Conservation (phyloP, 768 basidiomycete genomes). For the Dictyophora rubrovolvata region DNA sequence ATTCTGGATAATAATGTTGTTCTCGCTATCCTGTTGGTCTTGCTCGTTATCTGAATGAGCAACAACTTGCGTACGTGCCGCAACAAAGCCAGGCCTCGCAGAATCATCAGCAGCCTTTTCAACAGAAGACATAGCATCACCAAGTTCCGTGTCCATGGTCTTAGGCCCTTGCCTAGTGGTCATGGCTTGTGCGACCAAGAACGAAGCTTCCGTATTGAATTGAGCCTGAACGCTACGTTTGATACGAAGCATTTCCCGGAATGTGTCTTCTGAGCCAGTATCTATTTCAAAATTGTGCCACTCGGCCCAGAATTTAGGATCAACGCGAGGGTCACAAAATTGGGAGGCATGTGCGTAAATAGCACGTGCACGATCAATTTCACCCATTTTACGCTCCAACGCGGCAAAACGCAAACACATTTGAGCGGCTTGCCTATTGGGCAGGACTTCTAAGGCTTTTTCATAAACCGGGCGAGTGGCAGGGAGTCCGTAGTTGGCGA, state of each 20-base stretch:
- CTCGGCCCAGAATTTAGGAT: constrained; percentile 89
- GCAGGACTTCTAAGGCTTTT: constrained; percentile 84
- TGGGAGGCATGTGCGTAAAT: constrained; percentile 97
- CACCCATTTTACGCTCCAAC: constrained; percentile 94
- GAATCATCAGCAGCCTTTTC: constrained; percentile 51
- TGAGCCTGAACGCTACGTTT: constrained; percentile 97
- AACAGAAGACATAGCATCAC: constrained; percentile 62
- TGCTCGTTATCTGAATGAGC: constrained; percentile 24
- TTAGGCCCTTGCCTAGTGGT: constrained; percentile 52
- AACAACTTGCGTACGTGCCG: constrained; percentile 49
- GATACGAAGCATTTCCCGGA: constrained; percentile 90
- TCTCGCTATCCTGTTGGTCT: constrained; percentile 13
- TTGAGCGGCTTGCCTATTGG: constrained; percentile 89
- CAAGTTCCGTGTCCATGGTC: constrained; percentile 50
- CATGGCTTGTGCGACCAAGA: constrained; percentile 83
- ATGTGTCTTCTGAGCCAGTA: constrained; percentile 97
- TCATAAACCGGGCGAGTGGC: constrained; percentile 96
- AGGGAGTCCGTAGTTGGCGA: constrained; percentile 89
- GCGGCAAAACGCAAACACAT: constrained; percentile 96
- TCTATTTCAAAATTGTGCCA: constrained; percentile 99
- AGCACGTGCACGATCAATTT: constrained; percentile 94
- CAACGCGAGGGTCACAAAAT: constrained; percentile 92
- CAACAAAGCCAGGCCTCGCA: constrained; percentile 67
- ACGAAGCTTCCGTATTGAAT: constrained; percentile 95
- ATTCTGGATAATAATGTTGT: constrained; percentile 33